Evolutionary conservation across 495 filamentous ascomycete species (phyloP), one percentile per base, ranked within the genome.

Genomic region (Ascobolus immersus): DNA sequence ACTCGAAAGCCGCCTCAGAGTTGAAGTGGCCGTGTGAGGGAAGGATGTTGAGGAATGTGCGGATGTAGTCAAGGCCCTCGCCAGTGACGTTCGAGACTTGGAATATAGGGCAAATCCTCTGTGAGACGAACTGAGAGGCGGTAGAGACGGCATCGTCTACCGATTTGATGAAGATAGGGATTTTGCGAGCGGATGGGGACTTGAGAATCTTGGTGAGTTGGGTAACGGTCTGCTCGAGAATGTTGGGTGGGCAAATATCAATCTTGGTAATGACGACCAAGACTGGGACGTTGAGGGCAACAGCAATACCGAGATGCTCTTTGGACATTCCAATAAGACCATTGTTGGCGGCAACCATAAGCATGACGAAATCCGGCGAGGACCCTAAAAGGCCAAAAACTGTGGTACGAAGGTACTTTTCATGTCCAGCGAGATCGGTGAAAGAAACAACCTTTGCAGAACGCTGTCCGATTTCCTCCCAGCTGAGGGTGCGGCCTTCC

Each of bases 261-360:
- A 94, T 94, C 55, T 96, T 96, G 50, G 86, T 96, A 37, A 96
- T 70, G 37, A 94, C 79, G 17, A 96, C 82, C 74, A 96, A 84
- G 42, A 96, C 80, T 3, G 86, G 86, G 17, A 96, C 89, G 48
- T 94, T 94, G 21, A 96, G 55, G 2, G 86, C 84, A 13, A 93
- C 58, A 1, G 86, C 86, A 48, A 96, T 93, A 12, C 86, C 86
- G 13, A 96, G 60, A 54, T 96, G 86, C 55, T 96, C 86, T 57
- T 86, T 89, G 53, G 77, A 82, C 86, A 96, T 96, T 5, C 86
- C 86, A 39, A 94, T 79, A 13, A 96, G 57, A 11, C 86, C 86
- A 48, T 94, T 96, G 48, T 96, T 96, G 20, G 86, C 86, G 4
- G 89, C 86, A 4, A 96, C 89, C 86, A 96, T 96, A 23, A 96